A percentile compares a stretch with the other conserved stretches of the same genome.
These are phyloP conservation scores for Maudiozyma serrabonitensis DNA, from an alignment of 805 yeast species.

Conservation along the genomic window DNA sequence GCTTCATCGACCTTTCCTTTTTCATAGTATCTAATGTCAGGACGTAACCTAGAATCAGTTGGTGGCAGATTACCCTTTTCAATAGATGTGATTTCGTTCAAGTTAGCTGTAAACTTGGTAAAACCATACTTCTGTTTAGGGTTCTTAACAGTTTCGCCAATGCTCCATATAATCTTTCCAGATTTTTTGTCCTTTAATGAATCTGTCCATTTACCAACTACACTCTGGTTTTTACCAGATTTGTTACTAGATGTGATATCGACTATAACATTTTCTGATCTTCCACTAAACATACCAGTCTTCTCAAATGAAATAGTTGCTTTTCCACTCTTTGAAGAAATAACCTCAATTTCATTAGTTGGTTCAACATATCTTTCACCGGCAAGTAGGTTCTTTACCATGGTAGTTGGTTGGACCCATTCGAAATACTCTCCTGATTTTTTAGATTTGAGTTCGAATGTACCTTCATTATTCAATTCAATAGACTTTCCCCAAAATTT, in stretches of 20 bases:
- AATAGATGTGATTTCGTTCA: slow-evolving; percentile 68
- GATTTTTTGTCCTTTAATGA: slow-evolving; percentile 34
- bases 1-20: slow-evolving; percentile 61
- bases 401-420: slow-evolving; percentile 77
- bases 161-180: slow-evolving; percentile 53
- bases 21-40: slow-evolving; percentile 72
- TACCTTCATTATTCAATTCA: slow-evolving; percentile 72
- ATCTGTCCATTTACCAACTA: slow-evolving; percentile 80
- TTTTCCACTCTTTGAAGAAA: slow-evolving; percentile 56
- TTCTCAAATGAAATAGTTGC: slow-evolving; percentile 68
- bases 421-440: slow-evolving; percentile 57
- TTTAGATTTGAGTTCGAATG: slow-evolving; percentile 45
- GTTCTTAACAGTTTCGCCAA: slow-evolving; percentile 52
- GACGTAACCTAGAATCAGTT: slow-evolving; percentile 83
- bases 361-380: slow-evolving; percentile 96
- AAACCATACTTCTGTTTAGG: slow-evolving; percentile 70
- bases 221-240: slow-evolving; percentile 12
- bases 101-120: slow-evolving; percentile 67
- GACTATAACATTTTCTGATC: slow-evolving; percentile 55
- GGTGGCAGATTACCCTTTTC: slow-evolving; percentile 63
- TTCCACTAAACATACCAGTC: slow-evolving; percentile 73
- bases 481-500: slow-evolving; percentile 93
- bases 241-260: slow-evolving; percentile 27
- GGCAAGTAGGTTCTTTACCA: slow-evolving; percentile 79
- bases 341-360: slow-evolving; percentile 51